Evolutionary conservation across 2,329 filamentous ascomycete species (phyloP), one percentile per base, ranked within the genome.

Genomic region (Penicillium concentricum): DNA sequence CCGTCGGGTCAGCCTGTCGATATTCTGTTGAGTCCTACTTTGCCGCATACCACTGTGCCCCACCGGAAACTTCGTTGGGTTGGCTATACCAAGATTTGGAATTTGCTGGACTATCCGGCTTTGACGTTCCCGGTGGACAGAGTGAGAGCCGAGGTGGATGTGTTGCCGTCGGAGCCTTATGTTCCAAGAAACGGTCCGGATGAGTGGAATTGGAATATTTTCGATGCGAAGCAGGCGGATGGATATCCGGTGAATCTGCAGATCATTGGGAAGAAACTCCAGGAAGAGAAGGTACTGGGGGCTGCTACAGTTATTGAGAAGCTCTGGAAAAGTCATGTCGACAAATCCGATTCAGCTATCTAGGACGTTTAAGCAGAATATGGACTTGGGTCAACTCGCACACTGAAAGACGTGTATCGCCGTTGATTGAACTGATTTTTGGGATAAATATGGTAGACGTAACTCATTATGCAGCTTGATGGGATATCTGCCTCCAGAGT

Each of bases 61-160:
- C 79, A 82, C 58, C 67, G 76, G 9, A 70, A 66, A 44, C 72
- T 78, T 41, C 68, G 73, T 15, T 81, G 78, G 78, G 76, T 79
- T 4, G 84, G 85, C 3, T 86, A 87, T 61, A 86, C 84, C 1
- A 85, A 85, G 63, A 76, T 86, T 7, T 86, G 83, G 79, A 86
- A 87, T 61, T 71, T 87, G 10, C 72, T 87, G 0, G 85, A 88
- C 64, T 88, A 87, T 61, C 76, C 83, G 0, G 80, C 84, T 0
- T 69, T 85, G 5, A 79, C 82, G 0, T 71, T 88, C 15, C 85
- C 85, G 0, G 80, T 79, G 15, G 83, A 82, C 0, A 69, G 68
- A 8, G 79, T 82, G 1, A 71, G 72, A 1, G 72, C 75, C 42
- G 68, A 74, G 4, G 70, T 78, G 43, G 74, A 82, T 56, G 61